phyloP scores from a whole-genome alignment of 169 alveolate genomes.

The Plasmodium gonderi region DNA sequence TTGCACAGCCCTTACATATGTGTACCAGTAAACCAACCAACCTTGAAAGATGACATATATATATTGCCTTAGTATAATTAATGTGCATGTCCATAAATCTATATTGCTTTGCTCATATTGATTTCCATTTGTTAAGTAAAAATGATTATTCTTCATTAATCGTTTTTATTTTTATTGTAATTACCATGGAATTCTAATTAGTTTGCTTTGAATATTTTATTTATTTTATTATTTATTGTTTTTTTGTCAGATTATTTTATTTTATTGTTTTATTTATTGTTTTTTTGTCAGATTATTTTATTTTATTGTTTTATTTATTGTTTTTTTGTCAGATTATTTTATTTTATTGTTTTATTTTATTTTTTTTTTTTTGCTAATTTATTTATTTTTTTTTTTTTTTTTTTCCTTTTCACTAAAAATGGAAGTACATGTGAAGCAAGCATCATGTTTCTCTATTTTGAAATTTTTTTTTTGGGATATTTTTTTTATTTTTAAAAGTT shows the following conservation, averaged over 20 bases:
- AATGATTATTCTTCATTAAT: neutral
- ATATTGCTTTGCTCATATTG: neutral
- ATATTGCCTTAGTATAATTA: neutral
- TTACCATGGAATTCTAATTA: neutral
- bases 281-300: neutral
- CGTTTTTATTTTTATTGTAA: neutral
- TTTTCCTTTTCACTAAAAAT: neutral
- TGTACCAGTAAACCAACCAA: neutral
- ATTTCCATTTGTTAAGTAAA: neutral
- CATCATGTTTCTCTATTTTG: neutral
- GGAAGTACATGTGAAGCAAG: neutral
- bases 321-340: neutral
- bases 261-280: neutral
- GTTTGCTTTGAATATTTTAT: too few relatives aligned
- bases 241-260: neutral
- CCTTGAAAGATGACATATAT: neutral
- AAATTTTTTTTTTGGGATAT: neutral
- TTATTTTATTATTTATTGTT: neutral
- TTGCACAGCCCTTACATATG: neutral
- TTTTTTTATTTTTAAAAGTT: neutral
- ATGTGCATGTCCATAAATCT: neutral
- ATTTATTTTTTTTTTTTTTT: neutral
- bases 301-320: neutral
- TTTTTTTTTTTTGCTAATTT: constrained; percentile 9
- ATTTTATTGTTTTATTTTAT: neutral